Conservation (phyloP, 208 protist genomes). For the Naegleria gruberi region DNA sequence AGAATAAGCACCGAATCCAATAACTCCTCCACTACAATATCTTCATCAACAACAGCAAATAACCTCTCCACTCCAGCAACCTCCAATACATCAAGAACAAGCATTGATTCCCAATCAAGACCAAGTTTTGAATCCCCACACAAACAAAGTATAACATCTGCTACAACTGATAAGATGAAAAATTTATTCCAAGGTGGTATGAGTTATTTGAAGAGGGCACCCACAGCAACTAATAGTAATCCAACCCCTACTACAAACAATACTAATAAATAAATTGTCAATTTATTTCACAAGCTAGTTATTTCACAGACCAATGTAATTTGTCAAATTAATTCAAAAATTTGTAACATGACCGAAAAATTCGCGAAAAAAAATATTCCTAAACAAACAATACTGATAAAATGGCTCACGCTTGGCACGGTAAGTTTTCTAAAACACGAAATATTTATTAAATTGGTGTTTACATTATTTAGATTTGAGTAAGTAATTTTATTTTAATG, state of each 20-base stretch:
- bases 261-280: no score
- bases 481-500: not conserved
- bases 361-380: no score
- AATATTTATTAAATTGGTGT: not conserved
- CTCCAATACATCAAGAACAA: not conserved
- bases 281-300: no score
- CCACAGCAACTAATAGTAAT: not conserved
- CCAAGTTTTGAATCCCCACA: not conserved
- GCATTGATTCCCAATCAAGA: not conserved
- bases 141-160: not conserved
- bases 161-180: not conserved
- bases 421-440: not conserved
- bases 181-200: not conserved
- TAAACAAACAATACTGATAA: no score
- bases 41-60: not conserved
- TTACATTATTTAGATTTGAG: no score
- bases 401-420: slow-evolving; percentile 10
- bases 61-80: not conserved
- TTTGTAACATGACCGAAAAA: no score
- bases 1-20: not conserved
- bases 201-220: not conserved
- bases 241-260: no score
- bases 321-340: no score
- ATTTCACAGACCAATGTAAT: no score
- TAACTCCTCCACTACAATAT: not conserved